Percentiles rank a stretch among this genome's conserved stretches.
Conservation (phyloP, 306 rosid genomes). For the Begonia masoniana region DNA sequence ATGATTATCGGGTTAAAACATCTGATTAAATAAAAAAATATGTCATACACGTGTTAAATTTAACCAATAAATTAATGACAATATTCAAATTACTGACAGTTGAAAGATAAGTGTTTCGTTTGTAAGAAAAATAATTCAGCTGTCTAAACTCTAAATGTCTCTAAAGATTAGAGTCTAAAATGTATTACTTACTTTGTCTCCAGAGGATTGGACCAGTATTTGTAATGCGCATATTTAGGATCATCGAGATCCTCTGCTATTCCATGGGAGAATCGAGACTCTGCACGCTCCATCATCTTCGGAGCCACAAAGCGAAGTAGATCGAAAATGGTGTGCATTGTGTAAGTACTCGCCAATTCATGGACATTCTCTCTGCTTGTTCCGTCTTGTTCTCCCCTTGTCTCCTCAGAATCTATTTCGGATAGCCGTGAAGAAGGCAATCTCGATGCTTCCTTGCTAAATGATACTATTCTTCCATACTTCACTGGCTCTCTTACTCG, state of each 20-base stretch:
- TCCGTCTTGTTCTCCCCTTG: slow-evolving; percentile 42
- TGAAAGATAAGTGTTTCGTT: too few relatives aligned
- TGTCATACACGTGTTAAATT: too few relatives aligned
- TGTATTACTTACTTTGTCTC: slow-evolving; percentile 50
- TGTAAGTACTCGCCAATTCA: slow-evolving; percentile 24
- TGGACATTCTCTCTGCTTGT: slow-evolving; percentile 29
- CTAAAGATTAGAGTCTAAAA: too few relatives aligned
- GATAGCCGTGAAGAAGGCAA: slow-evolving; percentile 42
- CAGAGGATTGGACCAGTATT: slow-evolving; percentile 83
- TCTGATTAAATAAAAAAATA: too few relatives aligned
- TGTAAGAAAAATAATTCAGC: too few relatives aligned
- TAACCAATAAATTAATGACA: too few relatives aligned
- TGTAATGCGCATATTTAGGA: slow-evolving; percentile 52
- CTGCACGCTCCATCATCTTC: slow-evolving; percentile 47
- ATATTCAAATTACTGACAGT: too few relatives aligned
- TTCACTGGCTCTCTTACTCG: slow-evolving; percentile 23
- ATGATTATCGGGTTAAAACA: too few relatives aligned
- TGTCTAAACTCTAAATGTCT: too few relatives aligned
- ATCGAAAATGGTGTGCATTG: slow-evolving; percentile 32
- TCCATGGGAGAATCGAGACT: slow-evolving; percentile 73
- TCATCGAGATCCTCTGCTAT: slow-evolving; percentile 66
- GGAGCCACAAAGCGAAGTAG: slow-evolving; percentile 43
- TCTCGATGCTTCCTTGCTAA: slow-evolving; percentile 40
- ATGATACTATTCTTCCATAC: slow-evolving; percentile 44
- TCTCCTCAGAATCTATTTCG: slow-evolving; percentile 28